A percentile compares a stretch with the other conserved stretches of the same genome.
phyloP scores from a whole-genome alignment of 164 flowering plant species.

The Cinnamomum micranthum region DNA sequence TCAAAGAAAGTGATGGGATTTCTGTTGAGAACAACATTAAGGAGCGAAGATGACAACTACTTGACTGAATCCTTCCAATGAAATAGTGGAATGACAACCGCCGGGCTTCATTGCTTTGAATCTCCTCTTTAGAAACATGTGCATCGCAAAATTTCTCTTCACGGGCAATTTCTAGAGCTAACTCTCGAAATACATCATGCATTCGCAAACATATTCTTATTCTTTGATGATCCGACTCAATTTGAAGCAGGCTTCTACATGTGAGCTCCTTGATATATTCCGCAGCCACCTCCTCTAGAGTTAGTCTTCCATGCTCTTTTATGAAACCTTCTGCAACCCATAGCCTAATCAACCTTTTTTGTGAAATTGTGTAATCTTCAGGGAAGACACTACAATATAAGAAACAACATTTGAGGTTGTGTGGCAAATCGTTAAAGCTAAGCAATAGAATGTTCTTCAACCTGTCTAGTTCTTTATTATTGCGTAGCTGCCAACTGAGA shows the following conservation, averaged over 20 bases:
- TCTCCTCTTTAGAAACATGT: neutral
- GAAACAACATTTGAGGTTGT: constrained; percentile 20
- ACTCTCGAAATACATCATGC: constrained; percentile 19
- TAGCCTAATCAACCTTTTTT: constrained; percentile 13
- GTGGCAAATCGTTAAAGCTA: constrained; percentile 14
- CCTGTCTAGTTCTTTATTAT: neutral
- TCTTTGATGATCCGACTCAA: neutral
- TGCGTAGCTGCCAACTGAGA: constrained; percentile 15
- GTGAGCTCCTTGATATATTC: constrained; percentile 8
- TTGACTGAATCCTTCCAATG: neutral
- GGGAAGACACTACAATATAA: constrained; percentile 19
- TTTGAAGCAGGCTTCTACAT: constrained; percentile 11
- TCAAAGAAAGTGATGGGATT: neutral
- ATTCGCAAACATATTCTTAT: neutral
- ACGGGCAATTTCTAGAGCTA: constrained; percentile 1
- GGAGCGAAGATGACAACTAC: neutral
- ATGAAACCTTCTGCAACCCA: constrained; percentile 27
- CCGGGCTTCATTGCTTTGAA: neutral
- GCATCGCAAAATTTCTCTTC: constrained; percentile 2
- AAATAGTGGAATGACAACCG: constrained; percentile 6
- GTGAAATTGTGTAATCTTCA: constrained; percentile 10
- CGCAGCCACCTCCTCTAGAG: constrained; percentile 6
- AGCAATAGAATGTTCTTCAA: constrained; percentile 2
- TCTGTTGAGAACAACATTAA: neutral
- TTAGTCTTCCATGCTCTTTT: neutral